Base-by-base conservation (phyloP, 108 stramenopile species). In the Nitzschia sp. region DNA sequence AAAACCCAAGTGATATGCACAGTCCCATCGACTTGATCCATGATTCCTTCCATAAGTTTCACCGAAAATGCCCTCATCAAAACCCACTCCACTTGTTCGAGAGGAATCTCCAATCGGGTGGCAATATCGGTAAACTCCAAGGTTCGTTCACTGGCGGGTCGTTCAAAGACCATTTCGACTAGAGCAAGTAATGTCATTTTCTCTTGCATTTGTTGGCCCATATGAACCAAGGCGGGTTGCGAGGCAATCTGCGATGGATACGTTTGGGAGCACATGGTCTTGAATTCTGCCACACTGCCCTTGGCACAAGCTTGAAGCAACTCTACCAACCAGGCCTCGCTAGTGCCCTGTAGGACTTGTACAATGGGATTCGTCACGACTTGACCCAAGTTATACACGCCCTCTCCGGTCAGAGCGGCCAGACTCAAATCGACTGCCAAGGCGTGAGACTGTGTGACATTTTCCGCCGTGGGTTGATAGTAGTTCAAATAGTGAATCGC, bases 61-160 rank as follows among this genome's bases (percentile, higher is more conserved):
- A 96, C 77, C n/a, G 87, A 85, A 70, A 99, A 82, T 31, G 97
- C 97, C 22, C 95, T 73, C 99, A 99, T 99, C 35, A 97, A 68
- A 45, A 98, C 82, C 99, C 96, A 97, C 71, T 99, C 99, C 35
- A 99, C 99, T 79, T 97, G 96, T 45, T 96, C 95, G 32, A 96
- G 68, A 13, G 79, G 76, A 27, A 93, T 86, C 27, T 73, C 63
- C 35, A 81, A 68, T 0, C 85, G 64, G 6, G 75, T 73, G 2
- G 98, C 94, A 58, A 99, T 91, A 34, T 97, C 95, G 13, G 57
- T 63, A 80, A 98, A 98, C 9, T 78, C 61, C 56, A 99, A 67
- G 17, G 81, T 91, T 61, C 99, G 86, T 67, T 98, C 95, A 53
- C 78, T 69, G 17, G 95, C 75, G n/a, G 93, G 91, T 60, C 91